Evolutionary conservation across 2,329 filamentous ascomycete species (phyloP).

Genomic region (Clarireedia hainanense): DNA sequence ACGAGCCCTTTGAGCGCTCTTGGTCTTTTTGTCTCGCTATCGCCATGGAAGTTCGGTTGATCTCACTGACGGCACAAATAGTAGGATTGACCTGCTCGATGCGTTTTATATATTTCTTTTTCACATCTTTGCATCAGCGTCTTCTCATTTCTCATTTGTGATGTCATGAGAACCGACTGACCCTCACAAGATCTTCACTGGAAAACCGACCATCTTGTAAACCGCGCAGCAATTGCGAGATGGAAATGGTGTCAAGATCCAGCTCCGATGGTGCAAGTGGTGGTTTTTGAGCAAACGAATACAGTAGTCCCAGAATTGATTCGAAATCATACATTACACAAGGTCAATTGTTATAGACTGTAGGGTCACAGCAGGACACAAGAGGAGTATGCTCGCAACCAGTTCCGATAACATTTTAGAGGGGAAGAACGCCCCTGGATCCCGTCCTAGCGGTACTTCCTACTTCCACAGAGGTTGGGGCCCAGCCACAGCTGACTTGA

Average conservation of each 20-base stretch:
- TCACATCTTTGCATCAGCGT: neutral
- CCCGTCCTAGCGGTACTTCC: too few relatives aligned
- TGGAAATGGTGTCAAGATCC: neutral
- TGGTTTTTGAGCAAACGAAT: neutral
- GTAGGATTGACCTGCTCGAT: constrained; percentile 5
- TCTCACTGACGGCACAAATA: constrained; percentile 10
- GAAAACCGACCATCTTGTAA: neutral
- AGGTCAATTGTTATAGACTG: too few relatives aligned
- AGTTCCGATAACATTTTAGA: too few relatives aligned
- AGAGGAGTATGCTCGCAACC: too few relatives aligned
- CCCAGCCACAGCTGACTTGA: too few relatives aligned
- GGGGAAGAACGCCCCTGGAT: too few relatives aligned
- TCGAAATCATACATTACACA: neutral
- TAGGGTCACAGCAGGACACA: too few relatives aligned
- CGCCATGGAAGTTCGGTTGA: constrained; percentile 15
- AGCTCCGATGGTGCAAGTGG: neutral
- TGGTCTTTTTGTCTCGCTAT: constrained; percentile 15
- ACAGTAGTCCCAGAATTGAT: neutral
- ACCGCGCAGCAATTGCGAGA: neutral
- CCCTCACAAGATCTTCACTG: constrained; percentile 6
- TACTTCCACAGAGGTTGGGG: too few relatives aligned
- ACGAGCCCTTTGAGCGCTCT: constrained; percentile 11
- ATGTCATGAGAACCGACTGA: neutral
- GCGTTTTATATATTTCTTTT: constrained; percentile 6
- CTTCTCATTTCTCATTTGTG: neutral